Conservation (phyloP, 1,284 basidiomycete genomes). For the Pisolithus thermaeus region DNA sequence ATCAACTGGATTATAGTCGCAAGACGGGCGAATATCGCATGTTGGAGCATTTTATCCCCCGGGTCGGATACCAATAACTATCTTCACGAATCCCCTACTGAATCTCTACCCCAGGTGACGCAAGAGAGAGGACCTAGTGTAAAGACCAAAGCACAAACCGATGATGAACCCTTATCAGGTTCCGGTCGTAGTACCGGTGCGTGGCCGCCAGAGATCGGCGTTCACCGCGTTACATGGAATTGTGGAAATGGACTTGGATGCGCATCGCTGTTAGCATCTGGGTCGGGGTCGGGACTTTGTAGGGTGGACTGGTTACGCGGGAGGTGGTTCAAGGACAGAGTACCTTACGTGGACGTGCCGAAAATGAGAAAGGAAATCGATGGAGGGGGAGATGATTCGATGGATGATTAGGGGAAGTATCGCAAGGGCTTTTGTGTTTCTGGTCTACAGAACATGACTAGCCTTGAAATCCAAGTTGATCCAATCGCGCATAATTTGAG, state of each 20-base stretch:
- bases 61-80: slow-evolving; percentile 35
- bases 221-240: slow-evolving; percentile 80
- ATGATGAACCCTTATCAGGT: slow-evolving; percentile 19
- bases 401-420: slow-evolving; percentile 22
- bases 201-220: slow-evolving; percentile 71
- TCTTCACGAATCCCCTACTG: not conserved
- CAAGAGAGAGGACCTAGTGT: slow-evolving; percentile 45
- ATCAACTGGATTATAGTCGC: slow-evolving; percentile 81
- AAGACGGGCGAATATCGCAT: slow-evolving; percentile 70
- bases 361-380: slow-evolving; percentile 37
- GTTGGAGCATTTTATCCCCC: slow-evolving; percentile 77
- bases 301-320: slow-evolving; percentile 76
- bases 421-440: too few relatives aligned
- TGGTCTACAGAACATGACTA: too few relatives aligned
- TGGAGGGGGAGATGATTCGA: slow-evolving; percentile 31
- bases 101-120: slow-evolving; percentile 41
- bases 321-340: slow-evolving; percentile 53
- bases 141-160: slow-evolving; percentile 29
- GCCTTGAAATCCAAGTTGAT: too few relatives aligned
- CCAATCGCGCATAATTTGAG: too few relatives aligned
- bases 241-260: slow-evolving; percentile 60
- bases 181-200: slow-evolving; percentile 44
- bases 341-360: slow-evolving; percentile 55
- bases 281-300: slow-evolving; percentile 78
- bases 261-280: slow-evolving; percentile 68